Conservation (phyloP, 176 grass and related monocot genomes). For the Musa schizocarpa region DNA sequence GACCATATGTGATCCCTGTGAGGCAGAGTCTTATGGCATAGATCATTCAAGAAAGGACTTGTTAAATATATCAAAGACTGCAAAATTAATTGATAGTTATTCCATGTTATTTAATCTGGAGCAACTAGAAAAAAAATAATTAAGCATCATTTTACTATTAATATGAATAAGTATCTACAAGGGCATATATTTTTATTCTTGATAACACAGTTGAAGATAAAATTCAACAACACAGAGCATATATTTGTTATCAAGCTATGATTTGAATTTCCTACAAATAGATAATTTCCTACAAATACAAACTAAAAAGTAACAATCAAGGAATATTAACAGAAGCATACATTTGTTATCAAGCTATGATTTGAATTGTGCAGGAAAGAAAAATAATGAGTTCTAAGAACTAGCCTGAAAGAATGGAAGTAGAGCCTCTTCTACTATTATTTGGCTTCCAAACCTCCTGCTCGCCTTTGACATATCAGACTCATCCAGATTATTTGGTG, state of each 20-base stretch:
- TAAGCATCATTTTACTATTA: neutral
- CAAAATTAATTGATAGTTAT: neutral
- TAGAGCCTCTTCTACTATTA: slow-evolving; percentile 70
- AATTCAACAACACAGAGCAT: neutral
- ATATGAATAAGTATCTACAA: neutral
- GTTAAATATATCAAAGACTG: no score
- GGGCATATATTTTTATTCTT: neutral
- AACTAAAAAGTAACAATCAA: no score
- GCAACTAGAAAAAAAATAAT: neutral
- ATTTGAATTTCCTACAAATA: neutral
- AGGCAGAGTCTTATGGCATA: neutral
- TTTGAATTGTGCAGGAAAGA: slow-evolving; percentile 9
- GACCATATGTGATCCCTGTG: neutral
- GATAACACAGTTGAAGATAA: neutral
- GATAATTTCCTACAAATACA: no score
- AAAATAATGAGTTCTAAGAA: slow-evolving; percentile 5
- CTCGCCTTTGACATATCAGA: slow-evolving; percentile 32
- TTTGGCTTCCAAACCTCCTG: slow-evolving; percentile 34
- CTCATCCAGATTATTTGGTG: slow-evolving; percentile 25
- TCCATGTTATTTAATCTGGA: neutral
- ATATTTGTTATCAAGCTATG: neutral
- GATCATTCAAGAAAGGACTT: no score
- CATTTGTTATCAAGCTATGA: neutral
- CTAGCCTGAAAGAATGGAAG: slow-evolving; percentile 99
- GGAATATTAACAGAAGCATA: neutral